Base-by-base conservation (phyloP, 2,329 filamentous ascomycete species). In the Fusarium sp. region DNA sequence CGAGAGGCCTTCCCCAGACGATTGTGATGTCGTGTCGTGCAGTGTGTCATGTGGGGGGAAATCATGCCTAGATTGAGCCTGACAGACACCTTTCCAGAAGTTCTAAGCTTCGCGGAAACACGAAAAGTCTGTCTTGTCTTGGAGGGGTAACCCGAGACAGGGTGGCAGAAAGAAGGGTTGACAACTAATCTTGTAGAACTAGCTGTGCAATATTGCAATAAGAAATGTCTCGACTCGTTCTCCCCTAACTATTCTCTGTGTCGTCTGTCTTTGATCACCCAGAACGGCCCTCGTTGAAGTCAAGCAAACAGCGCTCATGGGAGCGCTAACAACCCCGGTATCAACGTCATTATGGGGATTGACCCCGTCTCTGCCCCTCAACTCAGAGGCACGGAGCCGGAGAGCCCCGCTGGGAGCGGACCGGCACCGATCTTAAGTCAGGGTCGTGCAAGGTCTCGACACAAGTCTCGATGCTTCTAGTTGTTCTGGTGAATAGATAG, bases 331-430 rank as follows among this genome's bases (percentile, higher is more conserved):
- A 57, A 65, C 38, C 65, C 40, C 26, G 44, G 45, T 41, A 49
- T 62, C 57, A 59, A 73, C 75, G 75, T 77, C 75, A 77, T 77
- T 62, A 62, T 74, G 69, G 73, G 57, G 65, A 65, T 69, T 20
- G 23, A 44, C 37, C 52, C 58, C 35, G 23, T 60, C 32, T 60
- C 26, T n/a, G 30, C 55, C 40, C 49, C 63, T 65, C 63, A 66
- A 62, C 59, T 60, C 59, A 68, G 68, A 48, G 55, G 62, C 42
- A 67, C 57, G 60, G 70, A 52, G 64, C 64, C 63, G 65, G 70
- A 55, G 64, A 67, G 67, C 73, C 75, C 75, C 74, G 64, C 73
- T 60, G 33, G 37, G 23, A 37, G 49, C 58, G 56, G 41, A 59
- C 70, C 70, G 72, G 75, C 64, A 55, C 57, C 60, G 75, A 77